Evolutionary conservation across 805 yeast genomes (phyloP), one percentile per base, ranked within the genome.

Genomic region (Zygoascus biomembranicola): DNA sequence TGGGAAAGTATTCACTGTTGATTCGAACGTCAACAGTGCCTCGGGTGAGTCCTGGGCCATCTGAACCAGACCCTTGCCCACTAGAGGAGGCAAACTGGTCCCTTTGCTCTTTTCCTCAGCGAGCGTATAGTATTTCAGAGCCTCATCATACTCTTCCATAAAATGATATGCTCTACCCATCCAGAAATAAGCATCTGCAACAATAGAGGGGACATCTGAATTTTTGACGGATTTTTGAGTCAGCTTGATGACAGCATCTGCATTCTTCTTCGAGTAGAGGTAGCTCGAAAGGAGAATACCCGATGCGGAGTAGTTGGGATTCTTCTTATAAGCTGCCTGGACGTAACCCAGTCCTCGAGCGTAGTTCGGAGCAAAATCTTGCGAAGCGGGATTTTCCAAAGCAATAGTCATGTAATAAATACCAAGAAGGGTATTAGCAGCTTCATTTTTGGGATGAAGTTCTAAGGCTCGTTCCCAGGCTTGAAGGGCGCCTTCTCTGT

Each of bases 61-160:
- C 64, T 89, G 90, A 1, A 96, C 78, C 66, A 89, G 95, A 1
- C 95, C 96, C 54, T 86, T 77, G 32, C 97, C 98, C 52, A 90
- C 73, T 59, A 81, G 81, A 0, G 97, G 83, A 19, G 85, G 75
- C 2, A 84, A 63, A n/a, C 23, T 26, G 10, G 46, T 46, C 5
- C 23, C 46, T n/a, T 49, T 48, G 16, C 50, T 52, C 50, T 56
- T 56, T 31, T 51, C 50, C 43, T 81, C 76, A 5, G 97, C 81
- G 55, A 81, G 87, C 57, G 84, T 83, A 67, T 87, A 92, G 61
- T 76, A 73, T 52, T 77, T 77, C 61, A 87, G 87, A 0, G 98
- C 84, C 55, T 77, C 77, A n/a, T 80, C 77, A 63, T 74, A 80
- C 61, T 90, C 87, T 1, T 73, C 70, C 28, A 76, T 66, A 6